These are phyloP conservation scores for Avena atlantica DNA, from an alignment of 176 grass and related monocot genomes.

Conservation along the genomic window DNA sequence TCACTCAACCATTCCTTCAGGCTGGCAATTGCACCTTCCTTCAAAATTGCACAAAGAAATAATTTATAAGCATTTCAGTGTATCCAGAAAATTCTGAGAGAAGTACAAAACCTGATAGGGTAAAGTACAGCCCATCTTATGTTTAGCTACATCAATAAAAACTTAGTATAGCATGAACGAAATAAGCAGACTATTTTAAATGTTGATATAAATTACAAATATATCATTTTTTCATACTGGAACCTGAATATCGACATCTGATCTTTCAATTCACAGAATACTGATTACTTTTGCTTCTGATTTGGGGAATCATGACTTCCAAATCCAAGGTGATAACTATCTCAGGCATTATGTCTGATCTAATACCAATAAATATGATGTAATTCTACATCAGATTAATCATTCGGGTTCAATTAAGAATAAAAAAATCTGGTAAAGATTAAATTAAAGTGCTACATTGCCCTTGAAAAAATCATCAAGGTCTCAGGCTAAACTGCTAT, in stretches of 20 bases:
- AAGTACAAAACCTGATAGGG: background rate
- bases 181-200: background rate
- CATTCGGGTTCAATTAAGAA: background rate
- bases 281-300: background rate
- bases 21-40: conserved; percentile 70
- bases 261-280: background rate
- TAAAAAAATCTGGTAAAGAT: background rate
- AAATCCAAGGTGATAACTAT: too few species aligned
- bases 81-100: background rate
- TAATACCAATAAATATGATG: background rate
- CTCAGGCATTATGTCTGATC: background rate
- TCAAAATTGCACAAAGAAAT: conserved; percentile 40
- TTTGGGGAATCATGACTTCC: background rate
- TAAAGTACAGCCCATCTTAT: background rate
- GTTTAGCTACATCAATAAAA: background rate
- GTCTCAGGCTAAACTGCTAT: background rate
- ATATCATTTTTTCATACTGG: background rate
- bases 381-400: background rate
- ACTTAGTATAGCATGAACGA: background rate
- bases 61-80: conserved; percentile 30
- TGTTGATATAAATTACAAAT: background rate
- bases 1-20: conserved; percentile 75
- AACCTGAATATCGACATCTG: background rate
- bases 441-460: background rate
- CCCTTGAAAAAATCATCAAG: background rate